Percentiles rank a stretch among this genome's conserved stretches.
Conservation (phyloP, 2,329 filamentous ascomycete species). For the Penicillium sp. region DNA sequence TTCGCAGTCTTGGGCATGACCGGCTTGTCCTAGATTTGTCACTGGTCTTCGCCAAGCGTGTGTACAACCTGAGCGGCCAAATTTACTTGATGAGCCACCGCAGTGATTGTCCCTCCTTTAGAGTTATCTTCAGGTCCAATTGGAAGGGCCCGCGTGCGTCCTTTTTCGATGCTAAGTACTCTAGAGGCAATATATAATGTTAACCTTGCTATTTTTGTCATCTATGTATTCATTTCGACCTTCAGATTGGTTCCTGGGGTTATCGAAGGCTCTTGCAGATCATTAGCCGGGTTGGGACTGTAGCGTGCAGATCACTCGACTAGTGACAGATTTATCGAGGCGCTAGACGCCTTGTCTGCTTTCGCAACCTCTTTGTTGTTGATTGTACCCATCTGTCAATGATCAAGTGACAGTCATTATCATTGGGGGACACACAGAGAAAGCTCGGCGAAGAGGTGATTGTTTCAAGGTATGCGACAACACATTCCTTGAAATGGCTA, state of each 20-base stretch:
- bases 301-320: background rate
- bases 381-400: background rate
- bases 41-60: background rate
- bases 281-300: background rate
- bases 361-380: background rate
- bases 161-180: too few species aligned
- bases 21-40: background rate
- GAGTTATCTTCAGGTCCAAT: background rate
- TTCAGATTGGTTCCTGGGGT: background rate
- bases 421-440: background rate
- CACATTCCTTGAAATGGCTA: background rate
- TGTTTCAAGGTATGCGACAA: background rate
- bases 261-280: background rate
- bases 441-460: background rate
- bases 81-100: background rate
- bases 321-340: background rate
- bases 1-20: background rate
- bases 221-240: background rate
- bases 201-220: too few species aligned
- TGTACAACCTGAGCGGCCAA: too few species aligned
- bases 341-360: background rate
- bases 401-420: background rate
- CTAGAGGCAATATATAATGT: too few species aligned
- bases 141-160: too few species aligned
- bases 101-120: background rate